Base-by-base conservation (phyloP, 768 basidiomycete species). In the Chalciporus sphaerocephalus region DNA sequence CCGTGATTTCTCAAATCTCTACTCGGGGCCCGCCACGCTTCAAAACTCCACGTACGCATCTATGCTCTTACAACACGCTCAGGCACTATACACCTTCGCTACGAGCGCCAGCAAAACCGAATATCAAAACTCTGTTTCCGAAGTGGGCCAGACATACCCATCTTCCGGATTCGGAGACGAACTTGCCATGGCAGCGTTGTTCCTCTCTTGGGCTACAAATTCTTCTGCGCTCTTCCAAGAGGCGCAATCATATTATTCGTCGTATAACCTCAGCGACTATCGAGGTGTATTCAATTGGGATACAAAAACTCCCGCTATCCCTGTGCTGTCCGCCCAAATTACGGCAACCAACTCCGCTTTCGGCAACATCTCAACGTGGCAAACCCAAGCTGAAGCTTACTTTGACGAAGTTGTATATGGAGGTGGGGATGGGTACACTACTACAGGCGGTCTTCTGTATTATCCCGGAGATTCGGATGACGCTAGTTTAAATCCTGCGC, bases 221-320 rank as follows among this genome's bases (percentile, higher is more conserved):
- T 79, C 79, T 1, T 69, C 78, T 8, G 63, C 70, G 3, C 70
- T 78, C 43, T 90, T 82, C 56, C 59, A 72, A 17, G 77, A 87
- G 47, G 88, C 88, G 2, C 73, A 80, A 58, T 60, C 68, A 6
- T 79, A 79, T 58, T 92, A 82, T 61, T 57, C 67, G 9, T 66
- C 77, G 24, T 87, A 79, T 57, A 62, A 72, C 18, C 71, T 94
- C 0, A 62, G 66, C 2, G 71, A 71, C 1, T 68, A 74, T 25
- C 67, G 81, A 36, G 66, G 71, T 2, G 81, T 86, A 5, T 87
- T 92, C 67, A 93, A 93, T 61, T 97, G 93, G 93, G 93, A 93
- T 59, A 78, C 80, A 3, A 87, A 89, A 62, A 79, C 77, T 1
- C 85, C 90, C 1, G 93, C 83, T 2, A 58, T 91, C 0, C 76